Percentiles rank a stretch among this genome's conserved stretches.
Evolutionary conservation across 805 yeast species (phyloP).

Genomic region (Tetrapisispora fleetii): DNA sequence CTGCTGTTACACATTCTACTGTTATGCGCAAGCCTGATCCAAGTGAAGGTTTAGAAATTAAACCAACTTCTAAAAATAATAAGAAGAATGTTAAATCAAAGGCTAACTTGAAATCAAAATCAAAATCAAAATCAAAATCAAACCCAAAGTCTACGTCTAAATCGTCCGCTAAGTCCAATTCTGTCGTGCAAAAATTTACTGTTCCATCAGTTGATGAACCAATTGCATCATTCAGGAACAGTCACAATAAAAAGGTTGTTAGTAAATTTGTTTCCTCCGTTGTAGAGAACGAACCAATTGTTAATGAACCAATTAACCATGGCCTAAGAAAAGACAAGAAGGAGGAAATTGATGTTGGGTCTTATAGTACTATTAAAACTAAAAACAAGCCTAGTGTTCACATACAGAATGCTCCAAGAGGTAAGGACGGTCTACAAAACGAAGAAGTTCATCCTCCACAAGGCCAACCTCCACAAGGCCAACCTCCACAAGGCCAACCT

Average conservation of each 20-base stretch:
- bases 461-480: neutral
- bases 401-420: neutral
- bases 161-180: neutral
- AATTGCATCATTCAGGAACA: neutral
- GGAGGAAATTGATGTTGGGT: neutral
- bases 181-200: conserved; percentile 1
- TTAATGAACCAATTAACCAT: neutral
- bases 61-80: too few relatives aligned
- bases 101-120: neutral
- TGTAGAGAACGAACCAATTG: neutral
- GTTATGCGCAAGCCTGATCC: neutral
- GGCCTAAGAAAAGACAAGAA: neutral
- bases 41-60: neutral
- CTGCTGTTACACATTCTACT: neutral
- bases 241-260: neutral
- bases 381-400: neutral
- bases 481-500: conserved; percentile 1
- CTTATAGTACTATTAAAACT: neutral
- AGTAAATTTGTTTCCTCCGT: neutral
- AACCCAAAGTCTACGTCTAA: neutral
- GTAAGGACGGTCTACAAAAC: neutral
- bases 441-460: neutral
- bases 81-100: neutral
- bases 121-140: neutral
- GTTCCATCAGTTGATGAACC: conserved; percentile 3